Evolutionary conservation across 352 stramenopile species (phyloP), one percentile per base, ranked within the genome.

Genomic region (Phytophthora nicotianae): DNA sequence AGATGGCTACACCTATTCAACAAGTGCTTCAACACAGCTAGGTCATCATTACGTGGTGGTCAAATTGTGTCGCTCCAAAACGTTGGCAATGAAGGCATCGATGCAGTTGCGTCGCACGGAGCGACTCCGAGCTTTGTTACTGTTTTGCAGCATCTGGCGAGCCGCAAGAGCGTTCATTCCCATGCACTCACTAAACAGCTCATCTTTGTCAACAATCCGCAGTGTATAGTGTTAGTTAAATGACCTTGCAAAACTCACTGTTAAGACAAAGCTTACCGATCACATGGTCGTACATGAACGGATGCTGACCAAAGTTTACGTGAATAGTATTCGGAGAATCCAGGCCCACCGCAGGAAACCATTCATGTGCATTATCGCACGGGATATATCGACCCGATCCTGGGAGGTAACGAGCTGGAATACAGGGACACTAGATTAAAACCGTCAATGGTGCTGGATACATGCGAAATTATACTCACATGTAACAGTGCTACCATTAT

Each of bases 291-390:
- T 60, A 57, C 20, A 50, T 57, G 43, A 92, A 91, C 2, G 86
- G 88, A 19, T 87, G 70, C 51, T 86, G 79, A 1, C 86, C 86
- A 53, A 90, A 92, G 64, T 96, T 96, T 21, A 95, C 77, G 35
- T 87, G 78, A 11, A 96, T 71, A 0, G 70, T 74, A 27, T 90
- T 78, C 2, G 77, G 56, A 0, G 81, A 89, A 48, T 95, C 88
- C 11, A 96, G 35, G 5, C 88, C 88, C 4, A 96, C 83, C 0
- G 88, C 82, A 11, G 88, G 88, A 45, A 86, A 96, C 75, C 86
- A 86, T 4, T 72, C 67, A 10, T 59, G 46, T n/a, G 58, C 51
- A 24, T 52, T 57, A 16, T 65, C 58, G 48, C 64, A 68, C 3
- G 58, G 64, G n/a, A 72, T 59, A 59, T 54, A 68, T 11, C 51